Evolutionary conservation across 495 filamentous ascomycete genomes (phyloP).

Genomic region (Lasiosphaeris hirsuta): DNA sequence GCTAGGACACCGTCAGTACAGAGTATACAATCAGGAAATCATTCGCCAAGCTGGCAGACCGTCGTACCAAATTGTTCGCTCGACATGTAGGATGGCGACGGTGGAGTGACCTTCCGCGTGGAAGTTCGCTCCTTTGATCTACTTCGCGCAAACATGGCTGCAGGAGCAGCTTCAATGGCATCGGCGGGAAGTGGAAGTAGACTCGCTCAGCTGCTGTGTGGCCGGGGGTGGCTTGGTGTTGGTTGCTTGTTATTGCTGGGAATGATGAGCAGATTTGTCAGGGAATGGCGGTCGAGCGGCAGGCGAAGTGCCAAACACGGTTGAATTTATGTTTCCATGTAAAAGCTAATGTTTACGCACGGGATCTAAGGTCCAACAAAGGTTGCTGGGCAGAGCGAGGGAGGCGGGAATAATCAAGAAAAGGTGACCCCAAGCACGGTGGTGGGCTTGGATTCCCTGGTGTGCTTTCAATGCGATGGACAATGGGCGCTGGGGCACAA

Average conservation of each 20-base stretch:
- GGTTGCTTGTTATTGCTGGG: background rate
- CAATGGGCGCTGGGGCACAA: background rate
- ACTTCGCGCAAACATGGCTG: constrained; percentile 32
- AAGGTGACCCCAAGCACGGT: constrained; percentile 9
- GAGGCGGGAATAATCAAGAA: background rate
- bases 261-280: background rate
- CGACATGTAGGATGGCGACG: constrained; percentile 78
- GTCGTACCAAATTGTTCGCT: constrained; percentile 79
- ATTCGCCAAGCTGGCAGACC: constrained; percentile 21
- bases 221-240: background rate
- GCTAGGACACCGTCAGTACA: constrained; percentile 48
- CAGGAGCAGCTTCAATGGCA: background rate
- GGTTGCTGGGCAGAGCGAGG: constrained; percentile 9
- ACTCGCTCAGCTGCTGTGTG: background rate
- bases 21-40: constrained; percentile 2
- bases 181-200: background rate
- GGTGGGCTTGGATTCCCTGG: background rate
- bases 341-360: constrained; percentile 14
- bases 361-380: background rate
- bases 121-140: constrained; percentile 33
- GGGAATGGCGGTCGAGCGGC: constrained; percentile 1
- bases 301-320: background rate
- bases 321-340: constrained; percentile 9
- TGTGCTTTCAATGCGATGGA: constrained; percentile 8
- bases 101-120: constrained; percentile 62